Conservation (phyloP, 352 stramenopile species). For the Plasmopara halstedii region DNA sequence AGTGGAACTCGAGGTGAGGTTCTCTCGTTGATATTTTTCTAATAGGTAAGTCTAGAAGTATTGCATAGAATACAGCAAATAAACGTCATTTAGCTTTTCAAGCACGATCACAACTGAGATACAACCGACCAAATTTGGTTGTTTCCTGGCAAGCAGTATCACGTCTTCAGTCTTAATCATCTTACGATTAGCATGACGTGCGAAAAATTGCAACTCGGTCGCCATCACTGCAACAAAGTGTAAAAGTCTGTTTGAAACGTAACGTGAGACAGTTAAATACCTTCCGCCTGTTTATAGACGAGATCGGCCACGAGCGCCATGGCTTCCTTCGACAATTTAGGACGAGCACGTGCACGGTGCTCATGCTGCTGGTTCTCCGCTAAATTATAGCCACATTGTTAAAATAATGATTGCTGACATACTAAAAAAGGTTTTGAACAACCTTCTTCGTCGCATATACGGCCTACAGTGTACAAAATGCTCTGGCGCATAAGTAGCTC, state of each 20-base stretch:
- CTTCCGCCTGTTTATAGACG: constrained; percentile 54
- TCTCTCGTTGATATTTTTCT: constrained; percentile 56
- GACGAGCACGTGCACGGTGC: constrained; percentile 26
- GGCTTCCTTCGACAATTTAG: constrained; percentile 52
- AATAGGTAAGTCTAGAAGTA: constrained; percentile 35
- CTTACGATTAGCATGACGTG: constrained; percentile 58
- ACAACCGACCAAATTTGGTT: constrained; percentile 33
- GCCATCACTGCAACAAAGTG: constrained; percentile 47
- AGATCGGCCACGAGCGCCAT: constrained; percentile 60
- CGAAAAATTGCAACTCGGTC: constrained; percentile 70
- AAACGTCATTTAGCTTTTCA: background rate
- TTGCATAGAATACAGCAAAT: background rate
- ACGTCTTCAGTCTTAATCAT: constrained; percentile 72
- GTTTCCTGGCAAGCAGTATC: constrained; percentile 52
- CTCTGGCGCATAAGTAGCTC: constrained; percentile 73
- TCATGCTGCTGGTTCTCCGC: constrained; percentile 48
- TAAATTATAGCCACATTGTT: constrained; percentile 3
- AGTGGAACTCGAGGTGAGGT: constrained; percentile 10
- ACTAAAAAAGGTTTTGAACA: background rate
- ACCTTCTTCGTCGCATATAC: constrained; percentile 64
- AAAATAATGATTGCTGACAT: too few species aligned
- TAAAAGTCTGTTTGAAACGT: background rate
- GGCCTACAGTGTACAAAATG: constrained; percentile 58
- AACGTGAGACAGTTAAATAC: constrained; percentile 7
- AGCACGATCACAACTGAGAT: background rate